Evolutionary conservation across 805 yeast genomes (phyloP).

Genomic region (Ogataea ganodermae): DNA sequence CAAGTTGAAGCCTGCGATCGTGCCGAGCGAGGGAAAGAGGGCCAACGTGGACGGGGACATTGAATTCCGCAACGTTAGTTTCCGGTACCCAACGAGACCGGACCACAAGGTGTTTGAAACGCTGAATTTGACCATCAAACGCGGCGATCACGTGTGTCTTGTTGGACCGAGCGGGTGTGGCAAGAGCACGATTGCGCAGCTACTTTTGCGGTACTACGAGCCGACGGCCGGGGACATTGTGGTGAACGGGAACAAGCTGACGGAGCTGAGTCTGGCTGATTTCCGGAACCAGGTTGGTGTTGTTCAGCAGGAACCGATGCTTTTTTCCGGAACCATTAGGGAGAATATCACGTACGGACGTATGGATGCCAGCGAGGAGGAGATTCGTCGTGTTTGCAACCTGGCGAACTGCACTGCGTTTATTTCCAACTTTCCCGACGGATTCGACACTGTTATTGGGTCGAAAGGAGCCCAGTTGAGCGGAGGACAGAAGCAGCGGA

Average conservation of each 20-base stretch:
- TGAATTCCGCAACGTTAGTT: conserved; percentile 60
- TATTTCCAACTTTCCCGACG: conserved; percentile 74
- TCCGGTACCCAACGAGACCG: conserved; percentile 83
- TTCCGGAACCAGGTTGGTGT: conserved; percentile 79
- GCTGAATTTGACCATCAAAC: conserved; percentile 59
- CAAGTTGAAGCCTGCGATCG: conserved; percentile 72
- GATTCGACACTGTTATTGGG: conserved; percentile 80
- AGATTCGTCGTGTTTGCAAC: conserved; percentile 58
- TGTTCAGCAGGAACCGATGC: conserved; percentile 89
- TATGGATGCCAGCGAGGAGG: conserved; percentile 58
- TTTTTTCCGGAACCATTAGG: conserved; percentile 81
- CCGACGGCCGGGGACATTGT: conserved; percentile 63
- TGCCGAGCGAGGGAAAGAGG: conserved; percentile 61
- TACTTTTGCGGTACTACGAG: conserved; percentile 82
- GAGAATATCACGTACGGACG: conserved; percentile 84
- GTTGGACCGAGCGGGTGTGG: conserved; percentile 99
- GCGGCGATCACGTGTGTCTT: conserved; percentile 88
- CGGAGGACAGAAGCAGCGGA: conserved; percentile 94
- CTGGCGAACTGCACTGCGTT: conserved; percentile 76
- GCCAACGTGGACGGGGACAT: conserved; percentile 55
- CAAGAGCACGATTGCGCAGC: conserved; percentile 82
- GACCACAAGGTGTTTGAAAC: conserved; percentile 64
- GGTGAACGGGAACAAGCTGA: conserved; percentile 65
- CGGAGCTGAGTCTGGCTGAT: conserved; percentile 66
- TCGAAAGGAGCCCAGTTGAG: conserved; percentile 85